A percentile compares a stretch with the other conserved stretches of the same genome.
Evolutionary conservation across 345 rosid species (phyloP).

Genomic region (Ceriops zippeliana): DNA sequence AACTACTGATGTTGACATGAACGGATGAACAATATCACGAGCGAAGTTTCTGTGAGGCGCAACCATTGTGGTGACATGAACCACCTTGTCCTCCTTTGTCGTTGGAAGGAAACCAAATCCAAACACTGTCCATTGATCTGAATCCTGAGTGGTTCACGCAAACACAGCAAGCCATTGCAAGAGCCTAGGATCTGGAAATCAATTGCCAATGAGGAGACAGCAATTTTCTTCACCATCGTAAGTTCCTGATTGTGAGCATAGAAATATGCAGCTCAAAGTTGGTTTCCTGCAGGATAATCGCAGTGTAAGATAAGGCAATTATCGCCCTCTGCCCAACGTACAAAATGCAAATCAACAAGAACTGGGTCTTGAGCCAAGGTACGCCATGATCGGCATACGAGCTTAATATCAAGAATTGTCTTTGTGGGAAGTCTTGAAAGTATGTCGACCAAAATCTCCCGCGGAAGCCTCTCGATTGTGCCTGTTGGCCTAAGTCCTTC

Average conservation of each 20-base stretch:
- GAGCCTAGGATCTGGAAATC: constrained; percentile 56
- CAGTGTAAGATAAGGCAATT: constrained; percentile 65
- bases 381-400: constrained; percentile 54
- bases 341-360: constrained; percentile 27
- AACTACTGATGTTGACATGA: constrained; percentile 38
- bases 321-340: constrained; percentile 10
- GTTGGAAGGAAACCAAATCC: constrained; percentile 55
- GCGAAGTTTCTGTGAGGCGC: constrained; percentile 9
- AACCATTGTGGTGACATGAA: constrained; percentile 17
- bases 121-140: constrained; percentile 42
- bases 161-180: constrained; percentile 58
- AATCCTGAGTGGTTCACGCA: constrained; percentile 42
- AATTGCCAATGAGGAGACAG: constrained; percentile 32
- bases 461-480: constrained; percentile 28
- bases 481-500: not conserved
- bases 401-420: constrained; percentile 18
- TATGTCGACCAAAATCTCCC: constrained; percentile 27
- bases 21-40: no score
- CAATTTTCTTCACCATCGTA: constrained; percentile 38
- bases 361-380: constrained; percentile 38
- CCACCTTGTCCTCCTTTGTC: constrained; percentile 53
- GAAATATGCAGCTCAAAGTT: constrained; percentile 49
- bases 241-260: constrained; percentile 19
- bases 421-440: constrained; percentile 30
- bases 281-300: constrained; percentile 49